Conservation (phyloP, 805 yeast species). For the Barnettozyma salicaria region DNA sequence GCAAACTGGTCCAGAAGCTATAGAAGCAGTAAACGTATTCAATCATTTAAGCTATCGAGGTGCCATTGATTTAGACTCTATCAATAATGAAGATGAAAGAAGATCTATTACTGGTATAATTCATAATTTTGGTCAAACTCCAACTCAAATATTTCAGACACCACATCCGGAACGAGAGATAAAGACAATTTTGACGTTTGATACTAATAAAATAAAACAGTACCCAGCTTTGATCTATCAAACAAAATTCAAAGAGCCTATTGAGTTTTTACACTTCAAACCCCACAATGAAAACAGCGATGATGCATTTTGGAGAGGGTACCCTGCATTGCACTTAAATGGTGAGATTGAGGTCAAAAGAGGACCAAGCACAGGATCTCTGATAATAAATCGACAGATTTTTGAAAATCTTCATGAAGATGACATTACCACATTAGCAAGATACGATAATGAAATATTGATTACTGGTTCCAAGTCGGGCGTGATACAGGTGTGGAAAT, state of each 20-base stretch:
- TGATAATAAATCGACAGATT: conserved; percentile 21
- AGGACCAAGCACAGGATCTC: conserved; percentile 20
- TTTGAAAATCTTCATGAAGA: conserved; percentile 30
- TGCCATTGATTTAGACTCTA: conserved; percentile 67
- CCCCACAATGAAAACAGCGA: conserved; percentile 29
- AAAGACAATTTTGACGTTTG: conserved; percentile 32
- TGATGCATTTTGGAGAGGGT: conserved; percentile 43
- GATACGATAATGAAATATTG: conserved; percentile 24
- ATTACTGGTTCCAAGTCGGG: conserved; percentile 48
- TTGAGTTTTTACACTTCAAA: conserved; percentile 41
- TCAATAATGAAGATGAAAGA: conserved; percentile 67
- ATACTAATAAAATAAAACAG: conserved; percentile 27
- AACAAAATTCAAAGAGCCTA: conserved; percentile 35
- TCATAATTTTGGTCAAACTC: conserved; percentile 91
- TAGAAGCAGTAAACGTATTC: conserved; percentile 65
- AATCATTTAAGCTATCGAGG: conserved; percentile 84
- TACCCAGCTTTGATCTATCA: conserved; percentile 39
- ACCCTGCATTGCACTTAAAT: conserved; percentile 31
- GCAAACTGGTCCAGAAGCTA: conserved; percentile 69
- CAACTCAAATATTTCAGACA: conserved; percentile 59
- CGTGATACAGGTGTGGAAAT: conserved; percentile 51
- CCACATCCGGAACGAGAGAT: conserved; percentile 56
- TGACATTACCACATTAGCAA: conserved; percentile 24
- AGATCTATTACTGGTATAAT: conserved; percentile 77
- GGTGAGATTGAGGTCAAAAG: conserved; percentile 24